phyloP scores from a whole-genome alignment of 805 yeast genomes.

The Ogataea ganodermae region DNA sequence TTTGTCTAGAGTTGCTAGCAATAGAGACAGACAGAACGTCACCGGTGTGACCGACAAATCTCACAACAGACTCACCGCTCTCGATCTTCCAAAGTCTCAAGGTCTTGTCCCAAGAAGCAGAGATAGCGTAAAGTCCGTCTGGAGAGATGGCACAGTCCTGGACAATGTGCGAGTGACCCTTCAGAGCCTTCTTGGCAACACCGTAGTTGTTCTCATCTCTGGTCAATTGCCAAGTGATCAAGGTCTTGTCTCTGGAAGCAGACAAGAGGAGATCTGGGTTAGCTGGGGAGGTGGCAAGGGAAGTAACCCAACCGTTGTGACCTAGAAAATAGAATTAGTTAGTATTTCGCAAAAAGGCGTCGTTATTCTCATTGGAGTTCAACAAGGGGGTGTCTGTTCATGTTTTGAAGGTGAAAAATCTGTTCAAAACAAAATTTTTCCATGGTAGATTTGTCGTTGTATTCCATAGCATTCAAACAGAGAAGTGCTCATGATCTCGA shows the following conservation, averaged over 20 bases:
- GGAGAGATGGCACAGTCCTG: constrained; percentile 97
- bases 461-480: neutral
- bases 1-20: constrained; percentile 94
- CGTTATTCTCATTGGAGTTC: neutral
- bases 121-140: constrained; percentile 96
- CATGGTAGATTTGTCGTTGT: neutral
- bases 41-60: constrained; percentile 97
- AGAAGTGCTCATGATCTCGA: neutral
- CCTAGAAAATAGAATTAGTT: constrained; percentile 36
- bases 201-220: constrained; percentile 98
- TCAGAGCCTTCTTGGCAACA: constrained; percentile 95
- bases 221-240: constrained; percentile 95
- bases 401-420: constrained; percentile 1
- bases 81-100: constrained; percentile 97
- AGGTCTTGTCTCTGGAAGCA: constrained; percentile 98
- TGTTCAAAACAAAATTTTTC: neutral
- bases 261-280: constrained; percentile 98
- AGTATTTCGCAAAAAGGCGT: constrained; percentile 4
- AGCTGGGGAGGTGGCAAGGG: constrained; percentile 96
- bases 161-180: constrained; percentile 99
- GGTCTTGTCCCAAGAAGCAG: constrained; percentile 99
- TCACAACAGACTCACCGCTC: constrained; percentile 89
- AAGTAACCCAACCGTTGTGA: constrained; percentile 96
- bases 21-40: constrained; percentile 97
- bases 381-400: neutral